Evolutionary conservation across 1,284 basidiomycete species (phyloP), one percentile per base, ranked within the genome.

Genomic region (Termitomyces sp.): DNA sequence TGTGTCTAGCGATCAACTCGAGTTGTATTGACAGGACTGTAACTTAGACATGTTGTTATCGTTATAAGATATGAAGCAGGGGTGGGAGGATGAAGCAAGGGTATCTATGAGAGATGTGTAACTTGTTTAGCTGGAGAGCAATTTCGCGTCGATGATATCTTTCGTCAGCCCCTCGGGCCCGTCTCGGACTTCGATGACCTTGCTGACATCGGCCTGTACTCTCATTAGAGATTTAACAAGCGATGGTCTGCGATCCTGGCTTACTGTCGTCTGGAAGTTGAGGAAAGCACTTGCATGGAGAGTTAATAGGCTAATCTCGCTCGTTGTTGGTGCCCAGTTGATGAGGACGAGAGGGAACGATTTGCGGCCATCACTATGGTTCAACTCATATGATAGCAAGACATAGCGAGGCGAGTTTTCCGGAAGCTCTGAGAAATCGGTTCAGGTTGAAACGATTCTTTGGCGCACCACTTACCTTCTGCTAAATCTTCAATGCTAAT

Each of bases 391-490:
- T 13, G 91, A 92, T 30, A 79, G 64, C 19, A 98, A 69, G 45
- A 97, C 83, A 68, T 93, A 97, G 62, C 94, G 82, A 9, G 94
- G 94, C 5, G 88, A 82, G 69, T 90, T 91, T 71, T 92, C 92
- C 0, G 94, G 94, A 5, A 98, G 78, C 66, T 96, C 95, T 95
- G 19, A 44, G 8, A 46, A 55, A 58, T 21, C 5, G 10, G 28
- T 36, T 7, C 41, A 30, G 13, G 39, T 13, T 33, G 9, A 12
- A 33, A 31, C 12, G 19, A 17, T 13, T 10, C 28, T 34, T 19
- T n/a, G 21, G 13, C 43, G 33, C 24, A 7, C 24, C 19, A 60
- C 67, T 58, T 57, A 92, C 92, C 92, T 73, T 94, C 88, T 12
- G 83, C 90, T 39, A 95, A 82, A 33, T 94, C 91, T 63, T 92